Base-by-base conservation (phyloP, 345 rosid species). In the Carallia pectinifolia region DNA sequence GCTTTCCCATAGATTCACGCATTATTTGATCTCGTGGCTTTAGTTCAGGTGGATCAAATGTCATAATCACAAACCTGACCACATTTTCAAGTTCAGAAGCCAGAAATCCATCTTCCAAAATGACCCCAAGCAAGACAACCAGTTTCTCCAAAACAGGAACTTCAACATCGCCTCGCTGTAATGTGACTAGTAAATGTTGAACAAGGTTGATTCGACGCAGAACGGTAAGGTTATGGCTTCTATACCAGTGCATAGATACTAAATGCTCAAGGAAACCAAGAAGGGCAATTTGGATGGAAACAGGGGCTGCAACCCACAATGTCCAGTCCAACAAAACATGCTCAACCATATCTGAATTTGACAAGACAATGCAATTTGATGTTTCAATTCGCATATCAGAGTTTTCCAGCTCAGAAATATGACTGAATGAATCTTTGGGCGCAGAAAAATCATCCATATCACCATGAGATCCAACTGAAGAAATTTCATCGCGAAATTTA, bases 291-390 rank as follows among this genome's bases (percentile, higher is more conserved):
- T 96, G 99, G 81, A 92, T 89, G 50, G 97, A 82, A 76, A 96
- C 90, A 37, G 98, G 84, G 72, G 99, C 88, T 58, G 89, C 81
- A 47, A 92, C 99, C 99, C 99, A 96, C 70, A 96, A 74, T 31
- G 99, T 96, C 99, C 99, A 96, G 77, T 96, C 99, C 82, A 96
- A 81, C 82, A 96, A 85, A 78, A 96, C 96, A 87, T 96, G 98
- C 76, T 96, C 99, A 80, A 96, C 92, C 99, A 96, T 90, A 84
- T 96, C 98, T 0, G 94, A 88, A 74, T 96, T 96, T 61, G 98
- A 92, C 85, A 96, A 80, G 65, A 96, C 99, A 61, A 96, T 89
- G 78, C 99, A 96, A 77, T 96, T 96, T 62, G 99, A 90, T 61
- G 91, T 90, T 85, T 92, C 97, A 78, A 83, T 91, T 23, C 84